Conservation (phyloP, 2,329 filamentous ascomycete species). For the Septoria petroselini region DNA sequence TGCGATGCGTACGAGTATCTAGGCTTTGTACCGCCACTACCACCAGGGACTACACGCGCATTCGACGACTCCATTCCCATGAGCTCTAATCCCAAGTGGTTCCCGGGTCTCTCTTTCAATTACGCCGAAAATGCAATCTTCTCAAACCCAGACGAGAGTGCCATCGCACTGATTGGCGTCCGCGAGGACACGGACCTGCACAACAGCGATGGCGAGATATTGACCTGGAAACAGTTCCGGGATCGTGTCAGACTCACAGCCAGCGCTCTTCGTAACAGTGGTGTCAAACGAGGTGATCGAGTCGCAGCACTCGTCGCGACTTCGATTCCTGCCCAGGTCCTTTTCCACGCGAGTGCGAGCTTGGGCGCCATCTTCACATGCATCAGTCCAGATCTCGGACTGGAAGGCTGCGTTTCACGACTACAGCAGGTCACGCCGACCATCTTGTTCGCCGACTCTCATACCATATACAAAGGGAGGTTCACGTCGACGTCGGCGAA, state of each 20-base stretch:
- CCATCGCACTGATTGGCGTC: slow-evolving; percentile 42
- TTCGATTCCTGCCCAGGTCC: slow-evolving; percentile 43
- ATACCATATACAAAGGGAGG: slow-evolving; percentile 43
- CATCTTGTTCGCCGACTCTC: slow-evolving; percentile 43
- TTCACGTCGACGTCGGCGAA: slow-evolving; percentile 36
- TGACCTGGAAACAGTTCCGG: slow-evolving; percentile 43
- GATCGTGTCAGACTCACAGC: slow-evolving; percentile 41
- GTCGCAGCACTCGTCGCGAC: slow-evolving; percentile 45
- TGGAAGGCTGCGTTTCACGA: slow-evolving; percentile 39
- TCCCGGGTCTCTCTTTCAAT: slow-evolving; percentile 40
- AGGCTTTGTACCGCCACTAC: slow-evolving; percentile 38
- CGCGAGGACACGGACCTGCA: slow-evolving; percentile 39
- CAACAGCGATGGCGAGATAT: slow-evolving; percentile 34
- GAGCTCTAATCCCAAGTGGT: slow-evolving; percentile 42
- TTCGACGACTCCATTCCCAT: slow-evolving; percentile 41
- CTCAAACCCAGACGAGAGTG: slow-evolving; percentile 37
- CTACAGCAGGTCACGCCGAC: slow-evolving; percentile 43
- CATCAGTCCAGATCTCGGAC: slow-evolving; percentile 46
- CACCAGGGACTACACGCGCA: slow-evolving; percentile 36
- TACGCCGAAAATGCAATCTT: slow-evolving; percentile 45
- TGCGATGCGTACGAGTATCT: slow-evolving; percentile 43
- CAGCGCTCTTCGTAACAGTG: slow-evolving; percentile 40
- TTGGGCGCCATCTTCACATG: slow-evolving; percentile 47
- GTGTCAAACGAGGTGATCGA: slow-evolving; percentile 47
- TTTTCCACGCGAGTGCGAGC: slow-evolving; percentile 43